These are phyloP conservation scores for Nitzschia sp. DNA, from an alignment of 108 stramenopile genomes.

Conservation along the genomic window DNA sequence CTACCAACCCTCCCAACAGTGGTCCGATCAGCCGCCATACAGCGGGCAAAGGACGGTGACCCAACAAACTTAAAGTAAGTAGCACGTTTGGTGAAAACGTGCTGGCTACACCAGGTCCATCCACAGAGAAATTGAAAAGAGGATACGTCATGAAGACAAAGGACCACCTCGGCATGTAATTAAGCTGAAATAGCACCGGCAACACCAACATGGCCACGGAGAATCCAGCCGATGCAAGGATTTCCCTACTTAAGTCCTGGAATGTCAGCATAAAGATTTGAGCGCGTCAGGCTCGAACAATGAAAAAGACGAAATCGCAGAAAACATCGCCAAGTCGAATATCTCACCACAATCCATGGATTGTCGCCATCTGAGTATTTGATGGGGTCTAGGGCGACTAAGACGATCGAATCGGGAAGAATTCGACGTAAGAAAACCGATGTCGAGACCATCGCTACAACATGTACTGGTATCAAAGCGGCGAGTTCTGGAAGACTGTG, in stretches of 20 bases:
- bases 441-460: slow-evolving; percentile 14
- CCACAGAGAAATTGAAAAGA: slow-evolving; percentile 45
- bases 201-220: slow-evolving; percentile 41
- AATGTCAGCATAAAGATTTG: too few species aligned
- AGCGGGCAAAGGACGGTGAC: neutral
- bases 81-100: slow-evolving; percentile 48
- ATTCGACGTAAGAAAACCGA: slow-evolving; percentile 4
- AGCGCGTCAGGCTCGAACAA: too few species aligned
- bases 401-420: neutral
- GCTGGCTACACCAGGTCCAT: slow-evolving; percentile 31
- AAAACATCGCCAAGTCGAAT: too few species aligned
- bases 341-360: slow-evolving; percentile 21
- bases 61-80: slow-evolving; percentile 27
- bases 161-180: slow-evolving; percentile 28
- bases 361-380: slow-evolving; percentile 18
- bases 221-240: slow-evolving; percentile 33
- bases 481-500: neutral
- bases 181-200: slow-evolving; percentile 48
- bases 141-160: slow-evolving; percentile 37
- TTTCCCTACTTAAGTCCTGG: slow-evolving; percentile 36
- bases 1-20: slow-evolving; percentile 45
- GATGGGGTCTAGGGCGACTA: slow-evolving; percentile 1
- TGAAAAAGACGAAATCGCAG: too few species aligned
- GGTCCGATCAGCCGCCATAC: slow-evolving; percentile 33
- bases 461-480: slow-evolving; percentile 5